Base-by-base conservation (phyloP, 1,284 basidiomycete genomes). In the Cutaneotrichosporon cavernicola region DNA sequence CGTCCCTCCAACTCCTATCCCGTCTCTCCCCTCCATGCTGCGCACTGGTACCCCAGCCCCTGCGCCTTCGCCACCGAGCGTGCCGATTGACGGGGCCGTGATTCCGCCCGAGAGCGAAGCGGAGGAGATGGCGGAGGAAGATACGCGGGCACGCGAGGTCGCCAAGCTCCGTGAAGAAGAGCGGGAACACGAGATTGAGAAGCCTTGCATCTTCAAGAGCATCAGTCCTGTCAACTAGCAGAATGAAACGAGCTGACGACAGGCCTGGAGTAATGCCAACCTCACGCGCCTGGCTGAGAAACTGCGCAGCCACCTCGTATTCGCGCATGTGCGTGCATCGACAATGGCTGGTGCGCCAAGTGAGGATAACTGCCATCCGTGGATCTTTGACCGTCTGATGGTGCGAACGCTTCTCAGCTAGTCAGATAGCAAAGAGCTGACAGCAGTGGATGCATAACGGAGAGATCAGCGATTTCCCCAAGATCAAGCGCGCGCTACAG, bases 121-220 rank as follows among this genome's bases (percentile, higher is more conserved):
- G 32, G 64, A 40, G 18, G 64, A 49, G 21, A 62, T 61, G 22
- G 60, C 63, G 6, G 62, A 58, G 16, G 64, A 71, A 34, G 65
- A 62, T 32, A 72, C 66, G 16, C 67, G 65, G 14, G 69, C 69
- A 9, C 56, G 63, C 18, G 69, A 73, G 49, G 64, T 76, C 5
- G 60, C 74, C 31, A 62, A 63, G 40, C 65, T 70, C 58, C 65
- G 74, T 30, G 71, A 75, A 57, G 30, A 62, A 26, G 77, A 79
- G 66, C 60, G 68, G 71, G 90, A 93, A 72, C 88, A 92, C 75
- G 84, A 92, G 36, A 90, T 90, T 53, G 86, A 84, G 67, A 88
- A 92, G 71, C 95, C 95, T 10, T 97, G 96, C 79, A 91, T 98
- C 66, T 98, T 97, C 80, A 97, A 94, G 58, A 91, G 90, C n/a